phyloP scores from a whole-genome alignment of 2,329 filamentous ascomycete species.

The Trichoderma hamatum region DNA sequence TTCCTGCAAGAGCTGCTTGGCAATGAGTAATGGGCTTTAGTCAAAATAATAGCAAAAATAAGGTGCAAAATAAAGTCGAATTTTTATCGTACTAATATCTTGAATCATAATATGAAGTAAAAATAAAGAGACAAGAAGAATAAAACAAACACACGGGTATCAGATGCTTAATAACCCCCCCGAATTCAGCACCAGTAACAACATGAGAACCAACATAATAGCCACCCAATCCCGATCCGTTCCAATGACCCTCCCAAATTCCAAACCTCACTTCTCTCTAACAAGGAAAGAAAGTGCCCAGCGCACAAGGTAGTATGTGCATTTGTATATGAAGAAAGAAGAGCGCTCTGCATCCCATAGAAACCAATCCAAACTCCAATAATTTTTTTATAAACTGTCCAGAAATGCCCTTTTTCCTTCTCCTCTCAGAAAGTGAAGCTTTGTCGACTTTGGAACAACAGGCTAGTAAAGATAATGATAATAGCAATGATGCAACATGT shows the following conservation, averaged over 20 bases:
- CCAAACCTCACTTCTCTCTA: not conserved
- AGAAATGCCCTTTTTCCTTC: not conserved
- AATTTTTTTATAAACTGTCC: not conserved
- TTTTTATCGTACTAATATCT: not conserved
- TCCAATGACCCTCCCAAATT: slow-evolving; percentile 1
- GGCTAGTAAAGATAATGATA: not conserved
- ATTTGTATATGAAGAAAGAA: not conserved
- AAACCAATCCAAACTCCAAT: slow-evolving; percentile 19
- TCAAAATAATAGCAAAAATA: not conserved
- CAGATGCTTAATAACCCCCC: slow-evolving; percentile 40
- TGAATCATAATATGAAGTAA: not conserved
- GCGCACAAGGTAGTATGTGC: not conserved
- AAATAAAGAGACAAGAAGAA: slow-evolving; percentile 28
- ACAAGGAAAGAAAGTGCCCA: not conserved
- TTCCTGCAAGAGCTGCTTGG: not conserved
- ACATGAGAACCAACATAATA: slow-evolving; percentile 10
- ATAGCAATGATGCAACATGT: not conserved
- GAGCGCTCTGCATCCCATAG: slow-evolving; percentile 10
- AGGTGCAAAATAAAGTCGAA: slow-evolving; percentile 23
- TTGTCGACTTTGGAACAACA: not conserved
- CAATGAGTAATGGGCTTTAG: not conserved
- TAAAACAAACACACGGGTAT: slow-evolving; percentile 36
- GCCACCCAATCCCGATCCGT: not conserved
- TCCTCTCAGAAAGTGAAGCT: not conserved
- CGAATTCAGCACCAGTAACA: slow-evolving; percentile 30